phyloP scores from a whole-genome alignment of 2,329 filamentous ascomycete species.

The Diaporthe citriasiana region DNA sequence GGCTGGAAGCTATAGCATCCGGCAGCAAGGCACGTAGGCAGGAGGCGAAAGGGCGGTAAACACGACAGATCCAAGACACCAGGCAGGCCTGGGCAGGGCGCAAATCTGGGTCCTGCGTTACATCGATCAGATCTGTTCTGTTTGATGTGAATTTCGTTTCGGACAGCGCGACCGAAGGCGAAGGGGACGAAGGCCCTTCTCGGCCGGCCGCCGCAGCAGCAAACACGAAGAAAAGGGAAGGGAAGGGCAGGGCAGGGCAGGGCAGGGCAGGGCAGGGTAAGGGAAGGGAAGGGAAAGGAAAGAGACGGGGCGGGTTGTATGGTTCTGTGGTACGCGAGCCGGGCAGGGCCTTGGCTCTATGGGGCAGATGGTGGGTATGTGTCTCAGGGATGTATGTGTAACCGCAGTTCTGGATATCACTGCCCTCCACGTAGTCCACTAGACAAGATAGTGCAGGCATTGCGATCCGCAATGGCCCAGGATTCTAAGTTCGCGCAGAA shows the following conservation, averaged over 20 bases:
- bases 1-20: conserved; percentile 41
- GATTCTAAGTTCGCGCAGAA: too few relatives aligned
- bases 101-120: conserved; percentile 34
- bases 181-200: conserved; percentile 28
- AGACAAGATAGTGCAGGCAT: background rate
- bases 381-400: conserved; percentile 30
- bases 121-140: conserved; percentile 41
- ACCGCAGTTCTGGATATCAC: conserved; percentile 26
- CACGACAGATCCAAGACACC: conserved; percentile 43
- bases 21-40: conserved; percentile 24
- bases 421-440: background rate
- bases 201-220: conserved; percentile 27
- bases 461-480: background rate
- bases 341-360: conserved; percentile 22
- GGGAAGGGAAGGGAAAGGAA: background rate
- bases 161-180: conserved; percentile 33
- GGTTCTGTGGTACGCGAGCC: conserved; percentile 21
- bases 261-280: background rate
- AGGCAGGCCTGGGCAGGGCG: conserved; percentile 26
- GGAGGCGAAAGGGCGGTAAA: conserved; percentile 42
- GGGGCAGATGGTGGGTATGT: conserved; percentile 14
- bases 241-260: background rate
- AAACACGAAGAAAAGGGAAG: background rate
- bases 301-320: background rate
- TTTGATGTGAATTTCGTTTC: conserved; percentile 39